Evolutionary conservation across 306 rosid species (phyloP).

Genomic region (Betula pendula): DNA sequence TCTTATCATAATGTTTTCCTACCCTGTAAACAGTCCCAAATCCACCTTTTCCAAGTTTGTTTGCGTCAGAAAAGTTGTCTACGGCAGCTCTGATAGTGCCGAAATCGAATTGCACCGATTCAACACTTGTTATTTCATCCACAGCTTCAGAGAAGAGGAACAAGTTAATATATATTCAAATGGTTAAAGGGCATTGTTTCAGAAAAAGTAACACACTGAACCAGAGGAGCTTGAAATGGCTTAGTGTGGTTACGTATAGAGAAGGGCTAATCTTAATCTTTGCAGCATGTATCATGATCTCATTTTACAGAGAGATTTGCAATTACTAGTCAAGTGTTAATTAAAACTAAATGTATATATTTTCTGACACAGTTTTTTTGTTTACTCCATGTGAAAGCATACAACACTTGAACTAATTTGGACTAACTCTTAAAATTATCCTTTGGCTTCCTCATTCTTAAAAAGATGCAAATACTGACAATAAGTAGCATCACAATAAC

Average conservation of each 20-base stretch:
- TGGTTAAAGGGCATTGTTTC: too few relatives aligned
- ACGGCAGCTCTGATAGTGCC: constrained; percentile 42
- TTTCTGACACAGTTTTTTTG: too few relatives aligned
- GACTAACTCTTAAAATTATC: not conserved
- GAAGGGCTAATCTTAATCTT: too few relatives aligned
- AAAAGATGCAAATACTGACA: not conserved
- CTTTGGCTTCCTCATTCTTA: not conserved
- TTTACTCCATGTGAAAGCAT: not conserved
- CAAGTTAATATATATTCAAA: too few relatives aligned
- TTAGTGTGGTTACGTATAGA: too few relatives aligned
- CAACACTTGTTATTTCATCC: constrained; percentile 22
- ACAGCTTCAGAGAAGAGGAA: not conserved
- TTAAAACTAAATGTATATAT: too few relatives aligned
- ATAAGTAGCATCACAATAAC: not conserved
- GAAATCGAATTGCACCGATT: constrained; percentile 44
- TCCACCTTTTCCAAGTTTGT: constrained; percentile 54
- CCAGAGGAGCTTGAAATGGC: too few relatives aligned
- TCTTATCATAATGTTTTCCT: not conserved
- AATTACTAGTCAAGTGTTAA: too few relatives aligned
- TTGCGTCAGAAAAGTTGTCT: constrained; percentile 33
- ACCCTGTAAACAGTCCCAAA: constrained; percentile 59
- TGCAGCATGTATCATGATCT: too few relatives aligned
- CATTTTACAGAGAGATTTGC: too few relatives aligned
- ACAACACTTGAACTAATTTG: not conserved
- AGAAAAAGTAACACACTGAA: too few relatives aligned